phyloP scores from a whole-genome alignment of 2,329 filamentous ascomycete species.

The Penicillium sp. region DNA sequence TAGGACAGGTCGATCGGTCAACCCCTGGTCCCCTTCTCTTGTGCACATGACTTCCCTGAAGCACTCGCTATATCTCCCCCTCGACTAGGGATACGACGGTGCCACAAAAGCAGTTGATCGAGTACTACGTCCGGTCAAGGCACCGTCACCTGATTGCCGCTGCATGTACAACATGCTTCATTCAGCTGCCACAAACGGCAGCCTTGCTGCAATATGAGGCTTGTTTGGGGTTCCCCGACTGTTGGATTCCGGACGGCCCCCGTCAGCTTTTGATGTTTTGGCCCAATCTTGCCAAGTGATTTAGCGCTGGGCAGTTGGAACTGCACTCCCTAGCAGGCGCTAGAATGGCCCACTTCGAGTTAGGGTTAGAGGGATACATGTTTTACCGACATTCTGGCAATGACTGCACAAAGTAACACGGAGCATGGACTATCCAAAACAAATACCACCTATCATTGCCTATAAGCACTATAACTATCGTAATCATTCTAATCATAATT shows the following conservation, averaged over 20 bases:
- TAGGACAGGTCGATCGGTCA: not conserved
- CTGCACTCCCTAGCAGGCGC: not conserved
- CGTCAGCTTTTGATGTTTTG: not conserved
- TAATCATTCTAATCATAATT: not conserved
- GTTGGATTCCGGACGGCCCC: not conserved
- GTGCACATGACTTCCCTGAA: not conserved
- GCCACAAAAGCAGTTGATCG: not conserved
- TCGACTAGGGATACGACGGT: not conserved
- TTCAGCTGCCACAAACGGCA: slow-evolving; percentile 2
- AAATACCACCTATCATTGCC: not conserved
- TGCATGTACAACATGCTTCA: slow-evolving; percentile 7
- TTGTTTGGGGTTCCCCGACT: not conserved
- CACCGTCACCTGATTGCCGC: slow-evolving; percentile 11
- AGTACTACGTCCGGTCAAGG: slow-evolving; percentile 4
- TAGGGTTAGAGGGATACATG: not conserved
- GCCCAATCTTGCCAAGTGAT: not conserved
- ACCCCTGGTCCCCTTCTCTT: not conserved
- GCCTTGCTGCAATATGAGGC: slow-evolving; percentile 1
- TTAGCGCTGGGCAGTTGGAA: not conserved
- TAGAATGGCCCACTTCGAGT: not conserved
- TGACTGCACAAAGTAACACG: not conserved
- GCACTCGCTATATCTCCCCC: not conserved
- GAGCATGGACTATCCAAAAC: not conserved
- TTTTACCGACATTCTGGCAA: not conserved
- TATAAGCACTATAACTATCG: not conserved